Conservation (phyloP, 176 grass and related monocot genomes). For the Calamus simplicifolius region DNA sequence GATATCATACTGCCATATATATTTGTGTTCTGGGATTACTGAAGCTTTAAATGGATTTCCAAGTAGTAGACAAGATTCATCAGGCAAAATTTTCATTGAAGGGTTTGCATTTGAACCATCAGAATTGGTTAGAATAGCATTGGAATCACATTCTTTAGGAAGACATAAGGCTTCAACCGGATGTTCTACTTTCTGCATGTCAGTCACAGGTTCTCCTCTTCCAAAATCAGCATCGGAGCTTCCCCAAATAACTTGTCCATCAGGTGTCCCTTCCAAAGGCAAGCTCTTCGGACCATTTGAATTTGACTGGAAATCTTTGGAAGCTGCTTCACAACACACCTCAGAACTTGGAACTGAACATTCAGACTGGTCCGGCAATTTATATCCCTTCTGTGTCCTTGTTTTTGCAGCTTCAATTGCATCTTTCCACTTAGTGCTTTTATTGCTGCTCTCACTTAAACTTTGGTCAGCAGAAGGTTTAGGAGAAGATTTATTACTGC, state of each 20-base stretch:
- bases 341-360: constrained; percentile 21
- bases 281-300: constrained; percentile 14
- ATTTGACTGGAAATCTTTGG: constrained; percentile 29
- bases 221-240: background rate
- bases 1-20: constrained; percentile 86
- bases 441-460: constrained; percentile 38
- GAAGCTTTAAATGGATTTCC: constrained; percentile 33
- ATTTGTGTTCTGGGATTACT: constrained; percentile 68
- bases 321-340: constrained; percentile 21
- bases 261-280: constrained; percentile 17
- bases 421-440: constrained; percentile 32
- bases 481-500: constrained; percentile 5
- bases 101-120: constrained; percentile 27
- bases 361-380: constrained; percentile 28
- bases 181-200: background rate
- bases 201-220: background rate
- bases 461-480: constrained; percentile 44
- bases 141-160: constrained; percentile 18
- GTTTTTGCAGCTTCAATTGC: constrained; percentile 11
- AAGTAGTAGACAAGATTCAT: constrained; percentile 34
- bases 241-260: constrained; percentile 22
- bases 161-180: constrained; percentile 1
- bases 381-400: constrained; percentile 17
- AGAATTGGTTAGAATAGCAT: constrained; percentile 6
- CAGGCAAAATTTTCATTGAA: constrained; percentile 24